Evolutionary conservation across 352 stramenopile species (phyloP).

Genomic region (Phytophthora hybrid): DNA sequence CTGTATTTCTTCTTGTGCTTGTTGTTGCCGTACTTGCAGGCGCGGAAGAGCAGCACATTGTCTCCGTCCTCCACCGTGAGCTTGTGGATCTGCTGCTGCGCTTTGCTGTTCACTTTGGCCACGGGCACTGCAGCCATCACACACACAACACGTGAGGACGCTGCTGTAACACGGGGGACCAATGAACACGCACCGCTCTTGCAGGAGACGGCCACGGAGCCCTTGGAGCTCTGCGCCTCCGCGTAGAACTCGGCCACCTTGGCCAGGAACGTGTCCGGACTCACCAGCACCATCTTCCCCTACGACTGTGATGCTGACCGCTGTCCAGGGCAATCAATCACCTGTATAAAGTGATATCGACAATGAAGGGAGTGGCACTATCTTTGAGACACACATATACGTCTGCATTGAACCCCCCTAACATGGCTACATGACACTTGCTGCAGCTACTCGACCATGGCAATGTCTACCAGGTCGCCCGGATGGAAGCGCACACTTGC

Average conservation of each 20-base stretch:
- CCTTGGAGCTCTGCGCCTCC: constrained; percentile 47
- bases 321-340: constrained; percentile 6
- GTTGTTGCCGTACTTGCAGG: constrained; percentile 87
- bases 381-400: constrained; percentile 25
- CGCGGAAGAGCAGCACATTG: constrained; percentile 77
- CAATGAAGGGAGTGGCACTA: constrained; percentile 14
- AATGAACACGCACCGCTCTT: constrained; percentile 62
- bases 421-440: constrained; percentile 4
- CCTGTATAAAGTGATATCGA: constrained; percentile 29
- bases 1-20: constrained; percentile 90
- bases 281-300: constrained; percentile 61
- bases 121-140: constrained; percentile 37
- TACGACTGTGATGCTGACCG: neutral
- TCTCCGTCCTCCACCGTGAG: constrained; percentile 53
- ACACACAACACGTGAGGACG: constrained; percentile 17
- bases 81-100: constrained; percentile 49
- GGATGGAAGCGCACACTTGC: constrained; percentile 67
- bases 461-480: constrained; percentile 73
- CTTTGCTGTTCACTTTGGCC: constrained; percentile 46
- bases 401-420: constrained; percentile 4
- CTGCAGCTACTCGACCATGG: constrained; percentile 49
- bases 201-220: constrained; percentile 66
- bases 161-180: neutral
- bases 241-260: constrained; percentile 71
- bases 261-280: constrained; percentile 67